A percentile compares a stretch with the other conserved stretches of the same genome.
phyloP scores from a whole-genome alignment of 106 monocot species.

The Gastrodia elata region DNA sequence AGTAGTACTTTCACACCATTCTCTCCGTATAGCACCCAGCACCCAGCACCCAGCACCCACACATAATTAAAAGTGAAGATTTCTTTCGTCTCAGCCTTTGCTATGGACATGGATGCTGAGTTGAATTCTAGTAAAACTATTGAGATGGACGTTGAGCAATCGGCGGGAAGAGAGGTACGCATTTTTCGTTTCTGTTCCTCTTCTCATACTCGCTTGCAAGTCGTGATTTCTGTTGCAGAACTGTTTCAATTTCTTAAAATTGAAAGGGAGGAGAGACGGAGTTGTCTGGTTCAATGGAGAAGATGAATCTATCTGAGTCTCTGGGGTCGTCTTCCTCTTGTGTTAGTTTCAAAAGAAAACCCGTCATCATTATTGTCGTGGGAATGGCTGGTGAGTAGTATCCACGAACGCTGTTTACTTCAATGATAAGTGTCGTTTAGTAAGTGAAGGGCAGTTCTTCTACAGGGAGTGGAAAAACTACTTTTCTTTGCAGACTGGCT shows the following conservation, averaged over 20 bases:
- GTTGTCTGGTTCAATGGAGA: conserved; percentile 48
- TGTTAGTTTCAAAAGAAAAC: conserved; percentile 61
- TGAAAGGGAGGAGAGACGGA: conserved; percentile 25
- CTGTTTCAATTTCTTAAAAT: conserved; percentile 9
- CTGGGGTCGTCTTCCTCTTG: conserved; percentile 10
- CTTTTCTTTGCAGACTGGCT: conserved; percentile 71
- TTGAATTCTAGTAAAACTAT: conserved; percentile 3
- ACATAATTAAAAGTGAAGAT: neutral
- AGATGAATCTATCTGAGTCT: conserved; percentile 32
- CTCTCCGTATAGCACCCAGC: neutral
- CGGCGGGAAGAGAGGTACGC: conserved; percentile 15
- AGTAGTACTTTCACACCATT: too few relatives aligned
- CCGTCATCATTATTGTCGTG: conserved; percentile 80
- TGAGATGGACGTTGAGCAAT: conserved; percentile 11
- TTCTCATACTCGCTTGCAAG: neutral
- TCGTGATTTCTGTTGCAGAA: neutral
- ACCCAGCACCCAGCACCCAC: neutral
- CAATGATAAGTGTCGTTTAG: neutral
- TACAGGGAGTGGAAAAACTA: conserved; percentile 89
- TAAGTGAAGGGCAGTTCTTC: neutral
- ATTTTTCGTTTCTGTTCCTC: neutral
- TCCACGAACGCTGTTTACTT: neutral
- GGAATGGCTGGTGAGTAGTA: conserved; percentile 65
- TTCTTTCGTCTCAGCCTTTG: conserved; percentile 1
- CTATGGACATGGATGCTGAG: conserved; percentile 18